A percentile compares a stretch with the other conserved stretches of the same genome.
These are phyloP conservation scores for Solanum hybrid DNA, from an alignment of 305 asterid species.

Conservation along the genomic window DNA sequence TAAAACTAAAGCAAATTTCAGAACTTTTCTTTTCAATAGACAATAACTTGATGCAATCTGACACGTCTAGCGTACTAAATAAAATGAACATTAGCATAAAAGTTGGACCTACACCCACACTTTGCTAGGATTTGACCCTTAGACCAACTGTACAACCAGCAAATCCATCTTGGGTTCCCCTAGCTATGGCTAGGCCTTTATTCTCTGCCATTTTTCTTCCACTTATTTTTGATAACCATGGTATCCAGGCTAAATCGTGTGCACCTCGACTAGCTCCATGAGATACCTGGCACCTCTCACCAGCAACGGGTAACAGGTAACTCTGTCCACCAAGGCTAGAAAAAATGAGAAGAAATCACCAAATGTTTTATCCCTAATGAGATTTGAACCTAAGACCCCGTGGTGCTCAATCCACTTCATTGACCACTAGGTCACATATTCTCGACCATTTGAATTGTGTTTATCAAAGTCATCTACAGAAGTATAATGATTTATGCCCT, in stretches of 20 bases:
- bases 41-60: not conserved
- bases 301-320: not conserved
- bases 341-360: not conserved
- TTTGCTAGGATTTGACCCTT: not conserved
- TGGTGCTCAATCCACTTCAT: not conserved
- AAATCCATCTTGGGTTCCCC: not conserved
- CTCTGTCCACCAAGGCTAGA: not conserved
- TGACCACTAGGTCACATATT: not conserved
- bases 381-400: not conserved
- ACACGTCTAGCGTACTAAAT: not conserved
- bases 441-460: not conserved
- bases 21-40: not conserved
- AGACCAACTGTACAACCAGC: not conserved
- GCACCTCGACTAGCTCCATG: not conserved
- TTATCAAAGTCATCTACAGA: not conserved
- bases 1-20: not conserved
- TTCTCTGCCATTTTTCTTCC: not conserved
- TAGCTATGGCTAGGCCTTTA: not conserved
- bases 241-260: not conserved
- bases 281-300: not conserved
- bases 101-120: not conserved
- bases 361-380: not conserved
- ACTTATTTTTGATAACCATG: not conserved
- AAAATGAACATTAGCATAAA: not conserved
- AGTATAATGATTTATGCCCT: not conserved